These are phyloP conservation scores for Osmanthus fragrans DNA, from an alignment of 257 asterid genomes.

Conservation along the genomic window DNA sequence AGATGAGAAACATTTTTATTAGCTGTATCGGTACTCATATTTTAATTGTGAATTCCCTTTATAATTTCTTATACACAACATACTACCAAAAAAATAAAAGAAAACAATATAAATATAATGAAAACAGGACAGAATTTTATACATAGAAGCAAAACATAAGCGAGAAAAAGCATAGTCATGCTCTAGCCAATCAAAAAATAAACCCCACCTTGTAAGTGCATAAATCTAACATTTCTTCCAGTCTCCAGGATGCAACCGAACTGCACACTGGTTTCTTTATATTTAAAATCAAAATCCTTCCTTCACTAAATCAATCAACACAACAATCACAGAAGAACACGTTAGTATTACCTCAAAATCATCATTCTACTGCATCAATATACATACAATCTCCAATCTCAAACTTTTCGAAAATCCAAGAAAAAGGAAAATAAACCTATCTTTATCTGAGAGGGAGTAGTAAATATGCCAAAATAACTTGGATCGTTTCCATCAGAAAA, in stretches of 20 bases:
- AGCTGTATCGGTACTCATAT: not conserved
- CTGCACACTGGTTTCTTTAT: conserved; percentile 29
- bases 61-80: not conserved
- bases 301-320: conserved; percentile 17
- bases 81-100: not conserved
- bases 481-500: not conserved
- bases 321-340: conserved; percentile 17
- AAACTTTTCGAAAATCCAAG: not conserved
- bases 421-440: not conserved
- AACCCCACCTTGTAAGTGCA: conserved; percentile 33
- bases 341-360: conserved; percentile 14
- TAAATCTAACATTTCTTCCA: conserved; percentile 43
- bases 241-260: conserved; percentile 35
- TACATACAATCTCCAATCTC: not conserved
- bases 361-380: not conserved
- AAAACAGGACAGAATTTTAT: not conserved
- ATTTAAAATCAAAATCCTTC: conserved; percentile 27
- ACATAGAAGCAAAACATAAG: not conserved
- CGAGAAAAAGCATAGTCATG: not conserved
- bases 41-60: not conserved
- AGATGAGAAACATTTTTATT: too few species aligned
- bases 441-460: too few species aligned
- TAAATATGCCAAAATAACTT: not conserved
- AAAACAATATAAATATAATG: not conserved
- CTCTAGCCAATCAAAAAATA: not conserved